Base-by-base conservation (phyloP, 2,329 filamentous ascomycete genomes). In the Aspergillus viridinutans region DNA sequence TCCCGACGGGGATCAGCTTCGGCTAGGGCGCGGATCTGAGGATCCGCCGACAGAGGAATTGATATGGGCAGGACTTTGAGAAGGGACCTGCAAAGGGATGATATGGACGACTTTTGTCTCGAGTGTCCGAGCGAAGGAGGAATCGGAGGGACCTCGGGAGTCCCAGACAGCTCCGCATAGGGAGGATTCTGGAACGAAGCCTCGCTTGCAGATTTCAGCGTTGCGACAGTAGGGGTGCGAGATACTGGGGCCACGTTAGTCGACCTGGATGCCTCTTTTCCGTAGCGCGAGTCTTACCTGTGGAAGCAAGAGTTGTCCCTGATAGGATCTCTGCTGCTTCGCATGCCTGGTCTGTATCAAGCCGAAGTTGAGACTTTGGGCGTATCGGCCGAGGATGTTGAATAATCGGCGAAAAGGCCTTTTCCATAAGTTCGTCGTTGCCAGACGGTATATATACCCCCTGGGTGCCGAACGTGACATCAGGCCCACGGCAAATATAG, bases 401-500 rank as follows among this genome's bases (percentile, higher is more conserved):
- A 49, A 75, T 68, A 43, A 65, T 70, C 2, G 67, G 67, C 47
- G 67, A 64, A 43, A 62, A 59, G 2, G 68, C 61, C 56, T 68
- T 68, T 45, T 71, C 67, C n/a, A 61, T 61, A 7, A 63, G 21
- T 28, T 58, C 57, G 35, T 57, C 58, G 26, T 60, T 52, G 26
- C 58, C 61, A 5, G 66, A 63, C 45, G 62, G 57, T 56, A 63
- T 63, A 48, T 67, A 67, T 10, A 65, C 43, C 8, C 58, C 62
- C 9, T 69, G 66, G 32, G 61, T 62, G 14, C 61, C 61, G 4
- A 66, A 66, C n/a, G 64, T 68, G 4, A 67, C 67, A 52, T 74
- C 69, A 2, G 71, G 72, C 23, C 69, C 67, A 14, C 71, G 71
- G 49, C 72, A 75, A 23, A 73, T 59, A 54, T 72, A 70, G n/a